Evolutionary conservation across 257 asterid genomes (phyloP).

Genomic region (Fraxinus excelsior): DNA sequence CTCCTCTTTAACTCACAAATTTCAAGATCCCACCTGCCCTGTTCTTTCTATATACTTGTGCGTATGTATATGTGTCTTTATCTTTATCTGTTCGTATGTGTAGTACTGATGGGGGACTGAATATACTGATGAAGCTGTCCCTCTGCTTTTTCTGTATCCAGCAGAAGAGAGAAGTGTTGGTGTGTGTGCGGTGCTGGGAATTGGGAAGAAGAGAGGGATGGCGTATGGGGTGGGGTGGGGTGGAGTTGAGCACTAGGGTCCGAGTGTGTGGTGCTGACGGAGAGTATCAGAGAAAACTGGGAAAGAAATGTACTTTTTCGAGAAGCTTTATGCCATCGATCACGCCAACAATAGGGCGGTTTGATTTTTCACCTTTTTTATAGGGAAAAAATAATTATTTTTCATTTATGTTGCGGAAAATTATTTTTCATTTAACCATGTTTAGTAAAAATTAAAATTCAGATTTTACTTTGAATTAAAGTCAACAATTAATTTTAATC

Average conservation of each 20-base stretch:
- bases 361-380: background rate
- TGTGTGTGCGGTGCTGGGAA: constrained; percentile 25
- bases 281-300: constrained; percentile 38
- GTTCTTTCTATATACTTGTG: constrained; percentile 8
- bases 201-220: constrained; percentile 7
- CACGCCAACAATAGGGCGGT: constrained; percentile 50
- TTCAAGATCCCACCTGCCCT: constrained; percentile 40
- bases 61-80: constrained; percentile 9
- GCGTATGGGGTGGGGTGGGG: background rate
- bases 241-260: constrained; percentile 25
- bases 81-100: constrained; percentile 22
- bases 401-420: too few relatives aligned
- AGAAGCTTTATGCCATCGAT: constrained; percentile 49
- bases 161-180: constrained; percentile 53
- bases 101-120: constrained; percentile 37
- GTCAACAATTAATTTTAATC: too few relatives aligned
- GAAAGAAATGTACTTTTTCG: constrained; percentile 24
- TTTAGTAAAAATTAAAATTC: too few relatives aligned
- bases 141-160: constrained; percentile 43
- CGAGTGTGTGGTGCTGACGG: constrained; percentile 41
- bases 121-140: constrained; percentile 61
- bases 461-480: too few relatives aligned
- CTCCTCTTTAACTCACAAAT: constrained; percentile 45
- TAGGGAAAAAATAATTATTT: too few relatives aligned
- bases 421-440: too few relatives aligned